Evolutionary conservation across 257 asterid genomes (phyloP).

Genomic region (Solanum rostratum): DNA sequence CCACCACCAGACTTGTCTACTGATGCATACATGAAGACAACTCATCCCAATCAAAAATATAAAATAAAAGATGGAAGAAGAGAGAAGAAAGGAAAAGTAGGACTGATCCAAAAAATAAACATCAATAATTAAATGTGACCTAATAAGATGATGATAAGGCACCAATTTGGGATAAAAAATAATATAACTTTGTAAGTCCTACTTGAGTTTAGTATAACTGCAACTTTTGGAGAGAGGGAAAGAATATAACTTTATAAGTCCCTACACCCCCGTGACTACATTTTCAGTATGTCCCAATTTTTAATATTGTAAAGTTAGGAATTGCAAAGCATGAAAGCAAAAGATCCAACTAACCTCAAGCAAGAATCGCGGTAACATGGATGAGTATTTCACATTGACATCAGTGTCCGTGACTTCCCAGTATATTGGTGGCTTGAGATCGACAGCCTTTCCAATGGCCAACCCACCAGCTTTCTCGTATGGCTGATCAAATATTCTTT

Average conservation of each 20-base stretch:
- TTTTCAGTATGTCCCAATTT: neutral
- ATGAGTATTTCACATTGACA: constrained; percentile 61
- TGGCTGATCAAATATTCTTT: constrained; percentile 62
- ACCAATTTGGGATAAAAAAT: neutral
- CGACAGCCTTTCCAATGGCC: constrained; percentile 21
- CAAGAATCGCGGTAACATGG: constrained; percentile 68
- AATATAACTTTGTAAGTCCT: neutral
- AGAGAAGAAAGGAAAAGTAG: neutral
- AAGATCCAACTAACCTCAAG: constrained; percentile 53
- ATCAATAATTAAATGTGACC: constrained; percentile 4
- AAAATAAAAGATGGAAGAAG: neutral
- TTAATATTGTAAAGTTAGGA: neutral
- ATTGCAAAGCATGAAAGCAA: neutral
- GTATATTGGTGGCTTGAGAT: constrained; percentile 38
- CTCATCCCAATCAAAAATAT: neutral
- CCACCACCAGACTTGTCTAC: neutral
- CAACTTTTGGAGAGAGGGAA: neutral
- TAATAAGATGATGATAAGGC: neutral
- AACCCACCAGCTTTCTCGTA: constrained; percentile 77
- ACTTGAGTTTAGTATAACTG: neutral
- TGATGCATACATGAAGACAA: neutral
- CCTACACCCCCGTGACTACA: neutral
- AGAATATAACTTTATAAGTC: neutral
- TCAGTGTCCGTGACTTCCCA: constrained; percentile 57
- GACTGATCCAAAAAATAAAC: neutral